Conservation (phyloP, 345 rosid genomes). For the Boechera stricta region DNA sequence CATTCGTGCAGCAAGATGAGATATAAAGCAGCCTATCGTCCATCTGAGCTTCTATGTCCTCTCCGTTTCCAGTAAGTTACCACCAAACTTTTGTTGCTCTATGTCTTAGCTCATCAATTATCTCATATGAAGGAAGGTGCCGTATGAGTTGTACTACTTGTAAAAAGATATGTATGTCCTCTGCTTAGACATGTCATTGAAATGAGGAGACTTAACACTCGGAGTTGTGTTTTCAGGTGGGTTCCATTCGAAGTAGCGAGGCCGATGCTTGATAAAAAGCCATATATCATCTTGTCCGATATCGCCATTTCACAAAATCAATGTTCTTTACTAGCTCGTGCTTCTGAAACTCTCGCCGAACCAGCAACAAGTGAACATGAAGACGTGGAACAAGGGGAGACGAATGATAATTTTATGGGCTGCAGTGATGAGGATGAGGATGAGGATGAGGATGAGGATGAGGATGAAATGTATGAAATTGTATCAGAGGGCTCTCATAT, state of each 20-base stretch:
- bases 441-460: conserved; percentile 48
- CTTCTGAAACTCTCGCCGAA: conserved; percentile 50
- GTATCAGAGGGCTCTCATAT: conserved; percentile 57
- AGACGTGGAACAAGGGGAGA: conserved; percentile 54
- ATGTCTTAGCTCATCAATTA: conserved; percentile 3
- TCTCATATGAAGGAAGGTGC: conserved; percentile 16
- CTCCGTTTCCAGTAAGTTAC: conserved; percentile 81
- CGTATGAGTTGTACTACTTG: background rate
- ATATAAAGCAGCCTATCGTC: conserved; percentile 93
- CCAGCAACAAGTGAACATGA: conserved; percentile 45
- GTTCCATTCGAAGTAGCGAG: conserved; percentile 67
- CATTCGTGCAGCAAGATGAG: conserved; percentile 98
- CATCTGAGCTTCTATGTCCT: conserved; percentile 97
- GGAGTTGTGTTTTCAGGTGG: conserved; percentile 71
- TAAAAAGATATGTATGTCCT: background rate
- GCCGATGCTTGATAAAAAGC: conserved; percentile 75
- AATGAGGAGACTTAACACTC: background rate
- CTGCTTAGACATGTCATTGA: conserved; percentile 7
- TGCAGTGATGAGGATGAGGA: conserved; percentile 46
- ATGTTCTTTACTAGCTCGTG: conserved; percentile 44
- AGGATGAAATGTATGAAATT: conserved; percentile 53
- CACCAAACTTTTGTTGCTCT: conserved; percentile 20
- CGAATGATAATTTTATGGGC: conserved; percentile 31
- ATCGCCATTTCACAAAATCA: conserved; percentile 49
- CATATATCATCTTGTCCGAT: conserved; percentile 77